Base-by-base conservation (phyloP, 2,329 filamentous ascomycete species). In the Ceratocystis harringtonii region DNA sequence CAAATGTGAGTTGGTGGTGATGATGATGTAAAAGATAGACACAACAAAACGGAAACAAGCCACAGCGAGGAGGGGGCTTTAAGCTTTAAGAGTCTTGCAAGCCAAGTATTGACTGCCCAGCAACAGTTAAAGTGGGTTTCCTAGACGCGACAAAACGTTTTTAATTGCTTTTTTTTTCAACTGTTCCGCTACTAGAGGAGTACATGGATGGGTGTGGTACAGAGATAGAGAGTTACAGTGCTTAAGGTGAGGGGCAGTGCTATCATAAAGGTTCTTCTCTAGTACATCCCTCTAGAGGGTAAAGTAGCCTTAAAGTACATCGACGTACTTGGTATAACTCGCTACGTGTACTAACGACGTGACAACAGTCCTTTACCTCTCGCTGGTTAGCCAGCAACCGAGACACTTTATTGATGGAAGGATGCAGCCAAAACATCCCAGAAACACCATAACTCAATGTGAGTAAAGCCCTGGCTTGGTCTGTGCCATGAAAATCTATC, bases 1-100 rank as follows among this genome's bases (percentile, higher is more conserved):
- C 48, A 22, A n/a, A 52, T 3, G 22, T 25, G 65, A 67, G 69
- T 69, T 65, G 62, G 68, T 66, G 67, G 68, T 67, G 66, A 69
- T 67, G 66, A 61, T 60, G 52, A 61, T 28, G 36, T 15, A 41
- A 41, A 41, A 41, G 36, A 12, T 15, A 41, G 32, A 36, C 32
- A 36, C 8, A 36, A 36, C 32, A 36, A 36, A 36, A 10, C 32
- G 10, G 36, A 41, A 57, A 32, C 52, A n/a, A n/a, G 6, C 28
- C n/a, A 32, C 12, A 28, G 52, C 22, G 62, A 36, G 60, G 32
- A 48, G 63, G 52, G 41, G 62, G 63, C 28, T 57, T 28, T 17
- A 32, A 32, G 52, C 52, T 30, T 57, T 57, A 57, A 32, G 52
- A 32, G 22, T 57, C 50, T 36, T 36, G 32, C 32, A 12, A 36